A percentile compares a stretch with the other conserved stretches of the same genome.
Evolutionary conservation across 768 basidiomycete species (phyloP).

Genomic region (Lactifluus rugatus): DNA sequence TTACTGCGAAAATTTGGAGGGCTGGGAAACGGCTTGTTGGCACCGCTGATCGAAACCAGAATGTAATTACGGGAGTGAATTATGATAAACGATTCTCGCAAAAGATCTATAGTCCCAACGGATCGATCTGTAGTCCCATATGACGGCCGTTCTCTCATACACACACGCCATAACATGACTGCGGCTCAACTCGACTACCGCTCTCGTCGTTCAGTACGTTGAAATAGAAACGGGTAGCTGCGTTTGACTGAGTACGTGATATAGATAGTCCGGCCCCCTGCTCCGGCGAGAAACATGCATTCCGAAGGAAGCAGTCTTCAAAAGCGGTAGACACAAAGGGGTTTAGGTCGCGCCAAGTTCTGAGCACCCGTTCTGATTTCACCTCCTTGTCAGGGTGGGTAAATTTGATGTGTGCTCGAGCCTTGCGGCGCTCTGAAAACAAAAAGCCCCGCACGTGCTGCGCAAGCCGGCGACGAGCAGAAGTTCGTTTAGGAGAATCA

Average conservation of each 20-base stretch:
- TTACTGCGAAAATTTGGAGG: conserved; percentile 7
- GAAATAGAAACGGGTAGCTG: conserved; percentile 5
- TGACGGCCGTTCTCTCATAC: conserved; percentile 1
- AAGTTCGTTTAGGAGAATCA: conserved; percentile 9
- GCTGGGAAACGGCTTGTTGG: conserved; percentile 13
- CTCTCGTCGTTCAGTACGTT: neutral
- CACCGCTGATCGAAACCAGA: conserved; percentile 16
- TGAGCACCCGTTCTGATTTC: conserved; percentile 12
- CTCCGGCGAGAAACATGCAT: conserved; percentile 7
- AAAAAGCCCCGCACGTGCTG: conserved; percentile 13
- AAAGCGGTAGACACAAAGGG: conserved; percentile 17
- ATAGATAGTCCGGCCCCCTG: conserved; percentile 11
- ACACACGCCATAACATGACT: conserved; percentile 6
- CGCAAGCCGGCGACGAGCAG: conserved; percentile 3
- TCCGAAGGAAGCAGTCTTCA: conserved; percentile 5
- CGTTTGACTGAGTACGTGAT: conserved; percentile 16
- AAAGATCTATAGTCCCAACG: conserved; percentile 1
- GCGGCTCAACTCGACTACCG: conserved; percentile 6
- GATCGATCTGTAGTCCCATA: neutral
- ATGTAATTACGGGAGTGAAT: conserved; percentile 10
- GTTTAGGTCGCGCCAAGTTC: conserved; percentile 12
- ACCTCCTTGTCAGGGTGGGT: conserved; percentile 10
- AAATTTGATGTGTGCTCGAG: conserved; percentile 19
- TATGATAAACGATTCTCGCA: conserved; percentile 4
- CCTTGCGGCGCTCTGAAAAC: conserved; percentile 16